Conservation (phyloP, 1,139 yeast species). For the Kurtzmaniella quercitrusa region DNA sequence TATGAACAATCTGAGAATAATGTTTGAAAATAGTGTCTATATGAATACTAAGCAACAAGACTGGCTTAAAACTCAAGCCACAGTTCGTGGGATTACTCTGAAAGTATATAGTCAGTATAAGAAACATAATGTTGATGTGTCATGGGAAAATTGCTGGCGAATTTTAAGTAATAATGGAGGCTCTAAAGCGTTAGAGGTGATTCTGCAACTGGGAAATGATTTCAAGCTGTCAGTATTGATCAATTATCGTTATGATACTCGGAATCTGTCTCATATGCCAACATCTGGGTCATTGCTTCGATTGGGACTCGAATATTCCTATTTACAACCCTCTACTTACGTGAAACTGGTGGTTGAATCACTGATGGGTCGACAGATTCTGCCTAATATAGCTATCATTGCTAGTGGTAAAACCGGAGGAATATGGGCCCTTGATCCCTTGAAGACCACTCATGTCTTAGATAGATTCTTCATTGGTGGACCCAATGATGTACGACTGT, state of each 20-base stretch:
- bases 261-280: constrained; percentile 56
- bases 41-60: constrained; percentile 63
- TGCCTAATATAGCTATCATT: constrained; percentile 28
- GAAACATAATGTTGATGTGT: constrained; percentile 36
- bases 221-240: constrained; percentile 56
- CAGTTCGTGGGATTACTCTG: constrained; percentile 53
- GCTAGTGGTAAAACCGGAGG: constrained; percentile 50
- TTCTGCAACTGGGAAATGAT: constrained; percentile 54
- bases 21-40: constrained; percentile 51
- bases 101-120: constrained; percentile 38
- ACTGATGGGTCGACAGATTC: constrained; percentile 27
- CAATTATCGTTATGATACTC: constrained; percentile 48
- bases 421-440: constrained; percentile 31
- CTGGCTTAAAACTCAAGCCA: constrained; percentile 62
- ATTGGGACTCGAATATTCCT: constrained; percentile 56
- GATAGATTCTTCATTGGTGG: constrained; percentile 62
- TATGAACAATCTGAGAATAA: constrained; percentile 46
- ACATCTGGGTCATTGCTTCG: constrained; percentile 52
- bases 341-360: constrained; percentile 47
- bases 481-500: constrained; percentile 78
- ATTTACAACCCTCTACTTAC: constrained; percentile 30
- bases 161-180: constrained; percentile 42
- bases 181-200: constrained; percentile 30
- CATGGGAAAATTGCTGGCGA: constrained; percentile 64
- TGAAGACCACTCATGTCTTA: constrained; percentile 49